Evolutionary conservation across 2,329 filamentous ascomycete species (phyloP).

Genomic region (Dactylellina leptospora): DNA sequence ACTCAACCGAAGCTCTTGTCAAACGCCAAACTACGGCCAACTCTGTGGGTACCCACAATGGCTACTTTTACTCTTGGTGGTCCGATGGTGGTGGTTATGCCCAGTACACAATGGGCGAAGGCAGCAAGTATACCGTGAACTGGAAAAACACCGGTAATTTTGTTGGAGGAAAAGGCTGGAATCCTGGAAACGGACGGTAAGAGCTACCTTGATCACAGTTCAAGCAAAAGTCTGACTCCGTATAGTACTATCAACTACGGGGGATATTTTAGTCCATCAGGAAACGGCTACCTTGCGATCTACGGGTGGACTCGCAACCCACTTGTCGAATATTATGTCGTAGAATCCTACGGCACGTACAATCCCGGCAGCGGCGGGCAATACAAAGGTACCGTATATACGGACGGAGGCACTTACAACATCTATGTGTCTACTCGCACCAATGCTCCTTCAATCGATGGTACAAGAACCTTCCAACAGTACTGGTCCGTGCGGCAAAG

Average conservation of each 20-base stretch:
- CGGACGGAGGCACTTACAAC: constrained; percentile 61
- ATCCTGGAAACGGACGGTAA: constrained; percentile 60
- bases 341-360: constrained; percentile 62
- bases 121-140: constrained; percentile 64
- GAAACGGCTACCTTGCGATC: constrained; percentile 61
- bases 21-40: constrained; percentile 61
- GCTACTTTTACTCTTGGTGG: constrained; percentile 71
- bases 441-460: constrained; percentile 64
- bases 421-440: constrained; percentile 60
- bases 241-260: constrained; percentile 59
- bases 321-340: constrained; percentile 61
- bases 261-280: constrained; percentile 58
- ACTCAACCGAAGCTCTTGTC: constrained; percentile 52
- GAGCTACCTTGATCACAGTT: background rate
- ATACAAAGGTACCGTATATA: constrained; percentile 59
- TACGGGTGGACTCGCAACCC: constrained; percentile 62
- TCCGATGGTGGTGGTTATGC: constrained; percentile 65
- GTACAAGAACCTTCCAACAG: constrained; percentile 66
- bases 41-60: constrained; percentile 66
- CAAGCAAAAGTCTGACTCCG: background rate
- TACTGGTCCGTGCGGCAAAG: constrained; percentile 65
- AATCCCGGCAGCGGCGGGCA: constrained; percentile 58
- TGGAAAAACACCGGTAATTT: constrained; percentile 65
- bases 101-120: constrained; percentile 67
- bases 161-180: constrained; percentile 67